Evolutionary conservation across 805 yeast genomes (phyloP).

Genomic region (Candida ascalaphidarum): DNA sequence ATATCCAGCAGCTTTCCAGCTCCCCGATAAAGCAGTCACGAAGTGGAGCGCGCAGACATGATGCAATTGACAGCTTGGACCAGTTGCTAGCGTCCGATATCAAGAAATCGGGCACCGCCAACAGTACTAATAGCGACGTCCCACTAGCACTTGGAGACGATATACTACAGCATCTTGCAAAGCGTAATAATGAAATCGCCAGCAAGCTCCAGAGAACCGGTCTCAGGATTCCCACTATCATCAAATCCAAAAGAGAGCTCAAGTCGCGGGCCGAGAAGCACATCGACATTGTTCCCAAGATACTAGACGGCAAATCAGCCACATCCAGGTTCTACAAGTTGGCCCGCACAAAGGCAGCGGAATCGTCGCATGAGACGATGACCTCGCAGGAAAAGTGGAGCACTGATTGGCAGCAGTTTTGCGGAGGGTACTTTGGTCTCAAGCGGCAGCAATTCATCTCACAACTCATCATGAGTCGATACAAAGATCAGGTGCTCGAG

Average conservation of each 20-base stretch:
- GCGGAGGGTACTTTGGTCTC: constrained; percentile 56
- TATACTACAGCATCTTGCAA: no score
- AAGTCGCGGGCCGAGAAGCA: constrained; percentile 17
- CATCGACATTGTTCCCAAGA: constrained; percentile 21
- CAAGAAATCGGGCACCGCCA: no score
- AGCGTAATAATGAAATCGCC: no score
- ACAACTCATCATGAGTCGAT: constrained; percentile 23
- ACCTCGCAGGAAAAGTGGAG: constrained; percentile 39
- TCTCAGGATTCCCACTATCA: no score
- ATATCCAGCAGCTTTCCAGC: constrained; percentile 2
- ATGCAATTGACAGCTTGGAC: no score
- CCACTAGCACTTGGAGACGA: no score
- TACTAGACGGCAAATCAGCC: constrained; percentile 33
- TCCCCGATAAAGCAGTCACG: constrained; percentile 2
- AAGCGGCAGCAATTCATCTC: constrained; percentile 48
- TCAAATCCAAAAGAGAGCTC: constrained; percentile 25
- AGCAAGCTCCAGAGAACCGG: no score
- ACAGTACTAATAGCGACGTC: no score
- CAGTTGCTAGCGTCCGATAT: no score
- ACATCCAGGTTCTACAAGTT: constrained; percentile 41
- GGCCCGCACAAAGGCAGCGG: constrained; percentile 34
- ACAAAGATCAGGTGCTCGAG: constrained; percentile 7
- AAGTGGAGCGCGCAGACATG: no score
- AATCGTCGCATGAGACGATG: constrained; percentile 35
- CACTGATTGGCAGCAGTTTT: constrained; percentile 36